Evolutionary conservation across 345 rosid species (phyloP).

Genomic region (Eucalyptus regnans): DNA sequence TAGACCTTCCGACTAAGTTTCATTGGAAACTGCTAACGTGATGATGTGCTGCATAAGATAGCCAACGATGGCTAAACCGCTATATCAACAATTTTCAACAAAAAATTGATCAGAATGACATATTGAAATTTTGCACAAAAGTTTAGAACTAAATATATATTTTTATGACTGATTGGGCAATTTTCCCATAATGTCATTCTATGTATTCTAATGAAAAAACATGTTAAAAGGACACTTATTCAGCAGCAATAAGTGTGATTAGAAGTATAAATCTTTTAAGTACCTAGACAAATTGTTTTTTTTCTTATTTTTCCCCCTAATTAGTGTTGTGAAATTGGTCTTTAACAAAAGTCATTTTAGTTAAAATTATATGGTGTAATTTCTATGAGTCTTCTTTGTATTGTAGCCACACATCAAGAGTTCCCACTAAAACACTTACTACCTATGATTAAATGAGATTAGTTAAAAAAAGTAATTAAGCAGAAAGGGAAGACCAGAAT

Average conservation of each 20-base stretch:
- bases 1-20: not conserved
- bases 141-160: accelerated
- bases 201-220: not conserved
- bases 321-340: not conserved
- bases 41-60: too few species aligned
- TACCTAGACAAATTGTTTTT: not conserved
- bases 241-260: not conserved
- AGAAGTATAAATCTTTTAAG: not conserved
- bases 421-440: not conserved
- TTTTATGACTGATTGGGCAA: accelerated
- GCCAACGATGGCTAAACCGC: too few species aligned
- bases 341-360: not conserved
- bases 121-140: accelerated
- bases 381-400: not conserved
- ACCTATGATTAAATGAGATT: not conserved
- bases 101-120: not conserved
- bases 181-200: not conserved
- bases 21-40: too few species aligned
- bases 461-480: not conserved
- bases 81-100: not conserved
- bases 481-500: not conserved
- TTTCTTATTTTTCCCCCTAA: not conserved
- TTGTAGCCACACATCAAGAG: not conserved
- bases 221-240: not conserved
- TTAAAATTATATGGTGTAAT: not conserved